phyloP scores from a whole-genome alignment of 2,329 filamentous ascomycete species.

The Conoideocrella luteorostrata region DNA sequence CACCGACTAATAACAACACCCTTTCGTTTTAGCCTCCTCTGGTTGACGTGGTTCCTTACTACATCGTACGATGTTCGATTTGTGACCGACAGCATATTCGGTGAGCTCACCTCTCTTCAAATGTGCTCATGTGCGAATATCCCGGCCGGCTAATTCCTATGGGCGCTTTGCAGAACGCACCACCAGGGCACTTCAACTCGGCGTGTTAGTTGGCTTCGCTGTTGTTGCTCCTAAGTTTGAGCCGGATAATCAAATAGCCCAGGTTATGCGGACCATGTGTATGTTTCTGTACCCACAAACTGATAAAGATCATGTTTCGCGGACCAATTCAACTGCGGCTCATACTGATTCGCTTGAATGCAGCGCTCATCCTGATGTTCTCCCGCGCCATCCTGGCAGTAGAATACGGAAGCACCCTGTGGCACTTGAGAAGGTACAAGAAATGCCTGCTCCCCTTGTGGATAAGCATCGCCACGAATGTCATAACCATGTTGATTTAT shows the following conservation, averaged over 20 bases:
- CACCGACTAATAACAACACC: neutral
- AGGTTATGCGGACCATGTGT: constrained; percentile 36
- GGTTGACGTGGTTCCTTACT: constrained; percentile 63
- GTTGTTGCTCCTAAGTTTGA: constrained; percentile 47
- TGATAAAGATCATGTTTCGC: too few species aligned
- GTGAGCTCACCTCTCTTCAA: constrained; percentile 11
- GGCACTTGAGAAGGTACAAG: constrained; percentile 35
- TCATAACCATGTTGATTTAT: constrained; percentile 30
- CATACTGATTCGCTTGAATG: too few species aligned
- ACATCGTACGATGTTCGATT: constrained; percentile 61
- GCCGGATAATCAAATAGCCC: constrained; percentile 28
- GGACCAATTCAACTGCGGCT: too few species aligned
- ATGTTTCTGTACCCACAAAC: constrained; percentile 9
- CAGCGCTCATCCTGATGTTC: constrained; percentile 40
- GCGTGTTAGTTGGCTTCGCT: constrained; percentile 59
- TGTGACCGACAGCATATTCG: constrained; percentile 57
- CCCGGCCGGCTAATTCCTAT: too few species aligned
- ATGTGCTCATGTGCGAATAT: neutral
- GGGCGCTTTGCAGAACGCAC: constrained; percentile 40
- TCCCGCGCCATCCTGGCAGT: constrained; percentile 47
- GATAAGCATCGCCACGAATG: constrained; percentile 29
- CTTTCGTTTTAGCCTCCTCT: constrained; percentile 46
- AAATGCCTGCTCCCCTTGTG: constrained; percentile 28
- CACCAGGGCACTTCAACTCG: constrained; percentile 54
- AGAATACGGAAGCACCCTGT: constrained; percentile 45